Evolutionary conservation across 2,329 filamentous ascomycete species (phyloP), one percentile per base, ranked within the genome.

Genomic region (Ophiostoma sp.): DNA sequence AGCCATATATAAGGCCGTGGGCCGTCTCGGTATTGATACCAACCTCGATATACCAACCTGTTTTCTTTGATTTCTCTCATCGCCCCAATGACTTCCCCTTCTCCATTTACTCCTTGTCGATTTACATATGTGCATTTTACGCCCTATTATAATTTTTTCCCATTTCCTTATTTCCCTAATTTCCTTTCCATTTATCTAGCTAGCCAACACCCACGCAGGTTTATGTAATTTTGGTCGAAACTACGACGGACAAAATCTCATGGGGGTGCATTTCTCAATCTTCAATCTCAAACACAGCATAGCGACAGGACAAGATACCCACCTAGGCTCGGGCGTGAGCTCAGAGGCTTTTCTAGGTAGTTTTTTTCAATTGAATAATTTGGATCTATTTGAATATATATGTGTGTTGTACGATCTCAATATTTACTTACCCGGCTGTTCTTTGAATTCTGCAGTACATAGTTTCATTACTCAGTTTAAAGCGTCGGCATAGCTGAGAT

Each of bases 241-340:
- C 31, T 33, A 22, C 57, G 15, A 39, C 57, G 19, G 25, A 28
- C 2, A 6, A 39, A 11, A 9, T 25, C 15, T 25, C 2, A 9
- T 1, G 8, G 8, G 42, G 9, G 28, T 69, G 66, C 45, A 17
- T 69, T 69, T 52, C 25, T 68, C 36, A 31, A 31, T 50, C 9
- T 63, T 45, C 61, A 28, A 66, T 64, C n/a, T 28, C 61, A 45
- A 66, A 63, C n/a, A 69, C 66, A 69, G 66, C 66, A 69, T 69
- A 69, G 66, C 66, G 66, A 69, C 66, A 69, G 66, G 45, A 69
- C 66, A 52, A 69, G 45, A 69, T 69, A 69, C 66, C 66, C 66
- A 50, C 28, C 25, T 7, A 50, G 31, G 45, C 66, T 39, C 66
- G n/a, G 66, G 66, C 45, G 45, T 69, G 28, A 55, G 45, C 66